Percentiles rank a stretch among this genome's conserved stretches.
These are phyloP conservation scores for Cocos nucifera DNA, from an alignment of 176 grass and related monocot species.

Conservation along the genomic window DNA sequence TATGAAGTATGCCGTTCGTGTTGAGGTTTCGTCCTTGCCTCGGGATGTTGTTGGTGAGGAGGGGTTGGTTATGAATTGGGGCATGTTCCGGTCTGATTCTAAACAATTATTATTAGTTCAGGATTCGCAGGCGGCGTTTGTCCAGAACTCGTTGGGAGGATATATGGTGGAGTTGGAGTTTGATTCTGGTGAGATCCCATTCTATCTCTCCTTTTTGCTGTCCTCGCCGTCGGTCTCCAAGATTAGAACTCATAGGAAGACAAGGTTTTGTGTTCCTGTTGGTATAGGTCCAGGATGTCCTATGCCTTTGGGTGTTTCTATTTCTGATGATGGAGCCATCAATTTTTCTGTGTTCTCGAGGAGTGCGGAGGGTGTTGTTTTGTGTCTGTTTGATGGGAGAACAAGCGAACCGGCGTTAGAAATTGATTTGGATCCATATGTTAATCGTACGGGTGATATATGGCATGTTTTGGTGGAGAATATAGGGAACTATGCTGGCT, in stretches of 20 bases:
- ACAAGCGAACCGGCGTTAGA: slow-evolving; percentile 42
- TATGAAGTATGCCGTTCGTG: slow-evolving; percentile 11
- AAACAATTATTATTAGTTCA: slow-evolving; percentile 19
- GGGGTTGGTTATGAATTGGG: slow-evolving; percentile 23
- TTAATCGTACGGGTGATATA: slow-evolving; percentile 60
- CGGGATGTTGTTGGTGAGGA: not conserved
- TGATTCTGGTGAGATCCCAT: slow-evolving; percentile 34
- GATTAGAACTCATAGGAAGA: slow-evolving; percentile 53
- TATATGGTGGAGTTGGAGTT: slow-evolving; percentile 37
- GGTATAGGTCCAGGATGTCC: slow-evolving; percentile 59
- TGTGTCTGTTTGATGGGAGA: slow-evolving; percentile 44
- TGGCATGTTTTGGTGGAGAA: slow-evolving; percentile 64
- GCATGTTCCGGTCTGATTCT: slow-evolving; percentile 17
- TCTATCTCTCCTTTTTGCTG: slow-evolving; percentile 72
- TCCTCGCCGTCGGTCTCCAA: slow-evolving; percentile 12
- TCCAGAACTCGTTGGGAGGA: slow-evolving; percentile 8
- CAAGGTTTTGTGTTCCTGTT: slow-evolving; percentile 61
- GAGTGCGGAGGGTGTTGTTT: slow-evolving; percentile 42
- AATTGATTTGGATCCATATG: slow-evolving; percentile 63
- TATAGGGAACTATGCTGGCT: slow-evolving; percentile 40
- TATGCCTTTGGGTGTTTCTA: slow-evolving; percentile 56
- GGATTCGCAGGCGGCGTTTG: slow-evolving; percentile 4
- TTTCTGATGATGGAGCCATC: slow-evolving; percentile 32
- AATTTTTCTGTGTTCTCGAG: slow-evolving; percentile 73
- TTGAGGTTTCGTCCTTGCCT: slow-evolving; percentile 27